Evolutionary conservation across 805 yeast genomes (phyloP).

Genomic region (Candida boleticola): DNA sequence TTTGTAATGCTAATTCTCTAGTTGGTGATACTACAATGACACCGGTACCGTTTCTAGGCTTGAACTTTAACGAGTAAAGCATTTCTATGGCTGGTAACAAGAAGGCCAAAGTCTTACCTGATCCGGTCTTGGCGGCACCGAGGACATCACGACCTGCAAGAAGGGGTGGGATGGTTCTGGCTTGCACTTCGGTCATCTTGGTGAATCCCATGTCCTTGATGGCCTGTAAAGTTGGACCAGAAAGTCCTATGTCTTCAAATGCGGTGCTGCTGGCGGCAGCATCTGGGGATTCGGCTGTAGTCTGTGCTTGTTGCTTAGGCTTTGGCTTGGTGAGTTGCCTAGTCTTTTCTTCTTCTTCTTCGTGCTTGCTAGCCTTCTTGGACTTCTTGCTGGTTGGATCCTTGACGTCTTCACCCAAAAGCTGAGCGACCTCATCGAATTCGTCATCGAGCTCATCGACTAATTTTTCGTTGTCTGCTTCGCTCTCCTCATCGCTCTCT

Average conservation of each 20-base stretch:
- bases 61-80: slow-evolving; percentile 84
- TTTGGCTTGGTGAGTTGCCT: slow-evolving; percentile 29
- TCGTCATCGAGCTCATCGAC: slow-evolving; percentile 57
- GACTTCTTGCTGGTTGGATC: slow-evolving; percentile 36
- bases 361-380: slow-evolving; percentile 17
- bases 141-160: slow-evolving; percentile 95
- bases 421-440: slow-evolving; percentile 54
- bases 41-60: slow-evolving; percentile 98
- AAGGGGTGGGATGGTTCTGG: slow-evolving; percentile 93
- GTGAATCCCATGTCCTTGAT: slow-evolving; percentile 86
- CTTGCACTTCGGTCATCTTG: slow-evolving; percentile 91
- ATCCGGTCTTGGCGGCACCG: slow-evolving; percentile 99
- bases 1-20: slow-evolving; percentile 95
- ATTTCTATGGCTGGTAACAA: slow-evolving; percentile 93
- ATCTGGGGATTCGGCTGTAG: slow-evolving; percentile 24
- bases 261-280: slow-evolving; percentile 28
- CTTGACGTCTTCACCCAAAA: slow-evolving; percentile 44
- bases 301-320: slow-evolving; percentile 18
- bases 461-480: slow-evolving; percentile 38
- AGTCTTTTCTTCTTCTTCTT: slow-evolving; percentile 21
- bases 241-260: slow-evolving; percentile 52
- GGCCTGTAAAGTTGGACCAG: slow-evolving; percentile 80
- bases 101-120: slow-evolving; percentile 96
- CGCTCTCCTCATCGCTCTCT: slow-evolving; percentile 22
- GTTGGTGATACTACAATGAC: slow-evolving; percentile 96